phyloP scores from a whole-genome alignment of 192 early-diverging fungal genomes.

The Borealophlyctis nickersoniae region DNA sequence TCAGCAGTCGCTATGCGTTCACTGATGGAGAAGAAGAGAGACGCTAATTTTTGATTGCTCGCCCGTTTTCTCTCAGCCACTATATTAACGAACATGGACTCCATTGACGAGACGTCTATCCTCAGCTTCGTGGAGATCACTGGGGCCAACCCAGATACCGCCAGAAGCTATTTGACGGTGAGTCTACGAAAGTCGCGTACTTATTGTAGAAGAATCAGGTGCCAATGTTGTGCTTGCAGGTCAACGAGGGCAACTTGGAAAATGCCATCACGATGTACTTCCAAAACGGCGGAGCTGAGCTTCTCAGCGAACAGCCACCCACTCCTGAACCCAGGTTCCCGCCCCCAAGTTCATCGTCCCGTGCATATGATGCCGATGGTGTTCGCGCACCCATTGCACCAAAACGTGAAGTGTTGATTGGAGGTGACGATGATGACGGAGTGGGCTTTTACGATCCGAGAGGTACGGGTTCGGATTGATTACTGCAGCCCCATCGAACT shows the following conservation, averaged over 20 bases:
- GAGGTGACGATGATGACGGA: slow-evolving; percentile 4
- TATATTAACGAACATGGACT: not conserved
- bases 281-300: slow-evolving; percentile 70
- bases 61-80: too few species aligned
- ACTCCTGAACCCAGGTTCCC: too few species aligned
- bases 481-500: too few species aligned
- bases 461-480: too few species aligned
- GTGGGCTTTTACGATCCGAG: too few species aligned
- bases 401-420: slow-evolving; percentile 54
- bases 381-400: slow-evolving; percentile 86
- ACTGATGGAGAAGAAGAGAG: too few species aligned
- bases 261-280: slow-evolving; percentile 78
- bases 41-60: too few species aligned
- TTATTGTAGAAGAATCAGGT: too few species aligned
- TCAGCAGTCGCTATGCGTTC: too few species aligned
- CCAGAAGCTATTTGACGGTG: slow-evolving; percentile 67
- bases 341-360: not conserved
- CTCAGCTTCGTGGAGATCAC: slow-evolving; percentile 53
- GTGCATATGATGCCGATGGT: slow-evolving; percentile 44
- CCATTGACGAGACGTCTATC: slow-evolving; percentile 27
- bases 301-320: slow-evolving; percentile 26
- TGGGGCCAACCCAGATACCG: slow-evolving; percentile 67
- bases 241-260: slow-evolving; percentile 71
- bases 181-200: too few species aligned
- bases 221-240: slow-evolving; percentile 52